These are phyloP conservation scores for Pleurostoma richardsiae DNA, from an alignment of 2,329 filamentous ascomycete genomes.

Conservation along the genomic window DNA sequence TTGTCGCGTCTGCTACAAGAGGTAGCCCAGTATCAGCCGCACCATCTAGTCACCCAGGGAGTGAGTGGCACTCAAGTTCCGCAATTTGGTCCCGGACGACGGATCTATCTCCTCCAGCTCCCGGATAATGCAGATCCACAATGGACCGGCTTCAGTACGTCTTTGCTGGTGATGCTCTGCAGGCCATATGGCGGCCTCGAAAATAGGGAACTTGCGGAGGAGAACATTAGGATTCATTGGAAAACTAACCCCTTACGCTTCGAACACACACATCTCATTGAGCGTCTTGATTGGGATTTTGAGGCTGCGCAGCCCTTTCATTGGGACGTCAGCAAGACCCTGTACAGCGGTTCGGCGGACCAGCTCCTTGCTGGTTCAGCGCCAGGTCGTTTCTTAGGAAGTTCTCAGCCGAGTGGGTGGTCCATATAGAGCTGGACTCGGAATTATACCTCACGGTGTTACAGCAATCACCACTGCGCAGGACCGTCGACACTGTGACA, in stretches of 20 bases:
- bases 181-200: slow-evolving; percentile 7
- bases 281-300: slow-evolving; percentile 1
- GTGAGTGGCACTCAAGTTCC: no score
- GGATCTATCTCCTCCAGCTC: slow-evolving; percentile 4
- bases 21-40: background rate
- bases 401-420: slow-evolving; percentile 14
- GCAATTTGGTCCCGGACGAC: no score
- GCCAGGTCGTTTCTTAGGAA: slow-evolving; percentile 11
- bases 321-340: slow-evolving; percentile 9
- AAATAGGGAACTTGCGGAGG: background rate
- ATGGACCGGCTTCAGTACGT: slow-evolving; percentile 1
- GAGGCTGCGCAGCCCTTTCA: background rate
- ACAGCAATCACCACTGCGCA: no score
- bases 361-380: background rate
- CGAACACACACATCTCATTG: background rate
- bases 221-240: background rate
- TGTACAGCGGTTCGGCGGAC: background rate
- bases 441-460: no score
- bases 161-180: slow-evolving; percentile 9
- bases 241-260: background rate
- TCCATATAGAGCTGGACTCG: slow-evolving; percentile 8
- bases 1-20: slow-evolving; percentile 2
- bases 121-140: background rate
- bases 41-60: no score
- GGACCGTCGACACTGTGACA: no score